Base-by-base conservation (phyloP, 2,329 filamentous ascomycete species). In the Fusarium duplospermum region DNA sequence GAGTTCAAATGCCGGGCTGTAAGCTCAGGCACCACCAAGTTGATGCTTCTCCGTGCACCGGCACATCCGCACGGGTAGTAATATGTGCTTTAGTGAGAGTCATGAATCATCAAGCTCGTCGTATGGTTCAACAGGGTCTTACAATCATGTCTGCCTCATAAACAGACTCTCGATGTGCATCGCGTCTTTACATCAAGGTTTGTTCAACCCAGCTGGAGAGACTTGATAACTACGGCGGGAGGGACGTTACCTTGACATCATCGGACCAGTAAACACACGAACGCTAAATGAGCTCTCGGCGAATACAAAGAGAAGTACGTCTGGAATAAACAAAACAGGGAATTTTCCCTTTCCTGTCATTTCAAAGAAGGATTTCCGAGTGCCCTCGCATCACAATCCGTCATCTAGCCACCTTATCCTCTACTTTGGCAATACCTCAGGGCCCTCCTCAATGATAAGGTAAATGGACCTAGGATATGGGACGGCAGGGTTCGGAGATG, bases 51-150 rank as follows among this genome's bases (percentile, higher is more conserved):
- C 35, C 16, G 16, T 38, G 9, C 35, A 38, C 8, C 38, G 11
- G 40, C n/a, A 42, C n/a, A 13, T 22, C 40, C n/a, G 11, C 40
- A 42, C 11, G 6, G 40, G 6, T 42, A 8, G 6, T 42, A 8
- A 22, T 14, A 42, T 8, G 2, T 14, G 11, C 40, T 22, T 42
- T 9, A n/a, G n/a, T 10, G 8, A 18, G 22, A 11, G 9, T 3
- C 42, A 47, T 47, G 42, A 47, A 47, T 47, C 22, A 47, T 47
- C 42, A 47, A 47, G 42, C 14, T 72, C 18, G 59, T 62, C 59
- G 27, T 45, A 6, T 65, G 60, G 67, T n/a, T 69, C 42, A 58
- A 71, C 66, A 24, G 24, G 24, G 24, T 24, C 38, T 47, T 69
- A 4, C n/a, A 42, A 20, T 38, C 1, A 5, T 38, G 40, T 7